Evolutionary conservation across 768 basidiomycete genomes (phyloP).

Genomic region (Hygrophoropsis aurantiaca): DNA sequence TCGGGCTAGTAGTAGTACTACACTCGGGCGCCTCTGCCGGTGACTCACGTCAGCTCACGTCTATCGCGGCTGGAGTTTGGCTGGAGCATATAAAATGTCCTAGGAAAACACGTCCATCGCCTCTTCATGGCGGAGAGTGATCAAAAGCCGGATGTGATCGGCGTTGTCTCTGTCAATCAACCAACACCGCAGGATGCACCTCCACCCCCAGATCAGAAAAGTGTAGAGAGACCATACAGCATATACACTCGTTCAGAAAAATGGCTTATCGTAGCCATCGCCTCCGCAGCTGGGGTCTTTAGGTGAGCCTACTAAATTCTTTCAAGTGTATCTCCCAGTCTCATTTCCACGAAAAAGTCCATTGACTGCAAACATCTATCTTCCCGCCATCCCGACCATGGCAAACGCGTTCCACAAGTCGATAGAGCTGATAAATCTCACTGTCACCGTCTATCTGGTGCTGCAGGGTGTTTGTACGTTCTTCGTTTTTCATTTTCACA

Average conservation of each 20-base stretch:
- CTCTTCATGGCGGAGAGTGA: no score
- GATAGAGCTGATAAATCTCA: constrained; percentile 70
- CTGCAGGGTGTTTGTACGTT: constrained; percentile 37
- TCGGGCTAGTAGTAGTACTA: no score
- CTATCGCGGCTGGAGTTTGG: no score
- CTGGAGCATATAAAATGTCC: no score
- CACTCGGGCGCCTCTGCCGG: no score
- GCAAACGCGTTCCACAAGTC: constrained; percentile 55
- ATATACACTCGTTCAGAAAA: constrained; percentile 54
- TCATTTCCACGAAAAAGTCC: constrained; percentile 38
- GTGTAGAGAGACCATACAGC: constrained; percentile 30
- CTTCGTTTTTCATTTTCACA: neutral
- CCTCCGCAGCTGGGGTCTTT: constrained; percentile 56
- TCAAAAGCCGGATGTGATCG: no score
- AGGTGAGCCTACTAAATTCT: constrained; percentile 42
- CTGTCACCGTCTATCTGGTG: constrained; percentile 58
- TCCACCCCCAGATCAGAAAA: no score
- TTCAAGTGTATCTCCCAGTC: neutral
- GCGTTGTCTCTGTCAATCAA: no score
- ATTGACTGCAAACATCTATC: constrained; percentile 70
- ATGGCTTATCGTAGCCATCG: constrained; percentile 60
- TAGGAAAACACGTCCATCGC: no score
- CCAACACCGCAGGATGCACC: no score
- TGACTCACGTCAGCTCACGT: no score
- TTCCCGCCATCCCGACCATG: constrained; percentile 72